phyloP scores from a whole-genome alignment of 179 eudicot genomes.

The Beta lomatogona region DNA sequence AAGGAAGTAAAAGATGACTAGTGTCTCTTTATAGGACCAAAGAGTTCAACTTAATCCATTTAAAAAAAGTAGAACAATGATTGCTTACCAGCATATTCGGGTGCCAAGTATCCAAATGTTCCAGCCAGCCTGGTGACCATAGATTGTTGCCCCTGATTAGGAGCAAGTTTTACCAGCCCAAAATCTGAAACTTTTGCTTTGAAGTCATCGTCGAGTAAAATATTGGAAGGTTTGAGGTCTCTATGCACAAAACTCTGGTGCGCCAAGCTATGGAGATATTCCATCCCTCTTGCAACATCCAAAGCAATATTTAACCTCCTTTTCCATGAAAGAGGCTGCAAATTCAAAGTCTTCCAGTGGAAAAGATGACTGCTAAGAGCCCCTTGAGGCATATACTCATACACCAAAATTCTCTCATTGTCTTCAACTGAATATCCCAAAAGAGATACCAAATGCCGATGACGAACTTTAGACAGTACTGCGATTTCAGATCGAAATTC shows the following conservation, averaged over 20 bases:
- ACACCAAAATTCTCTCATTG: constrained; percentile 76
- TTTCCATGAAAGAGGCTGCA: constrained; percentile 93
- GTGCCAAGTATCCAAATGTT: constrained; percentile 95
- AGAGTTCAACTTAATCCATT: background rate
- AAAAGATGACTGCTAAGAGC: constrained; percentile 88
- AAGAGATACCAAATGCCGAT: constrained; percentile 89
- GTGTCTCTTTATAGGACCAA: too few species aligned
- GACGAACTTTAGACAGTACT: constrained; percentile 91
- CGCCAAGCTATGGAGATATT: constrained; percentile 83
- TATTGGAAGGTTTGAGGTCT: constrained; percentile 90
- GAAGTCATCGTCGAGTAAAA: constrained; percentile 88
- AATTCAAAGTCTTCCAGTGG: constrained; percentile 65
- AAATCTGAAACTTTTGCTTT: constrained; percentile 91
- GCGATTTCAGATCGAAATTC: constrained; percentile 88
- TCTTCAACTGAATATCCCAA: constrained; percentile 76
- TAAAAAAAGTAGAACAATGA: constrained; percentile 10
- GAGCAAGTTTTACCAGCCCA: constrained; percentile 95
- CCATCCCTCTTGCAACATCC: constrained; percentile 96
- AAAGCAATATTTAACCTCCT: constrained; percentile 82
- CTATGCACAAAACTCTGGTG: constrained; percentile 95
- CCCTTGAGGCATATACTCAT: constrained; percentile 97
- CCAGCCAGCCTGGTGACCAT: constrained; percentile 93
- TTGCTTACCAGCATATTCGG: constrained; percentile 93
- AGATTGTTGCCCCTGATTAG: constrained; percentile 69
- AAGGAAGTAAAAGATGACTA: too few species aligned